A percentile compares a stretch with the other conserved stretches of the same genome.
Conservation (phyloP, 257 asterid species). For the Schizonepeta tenuifolia region DNA sequence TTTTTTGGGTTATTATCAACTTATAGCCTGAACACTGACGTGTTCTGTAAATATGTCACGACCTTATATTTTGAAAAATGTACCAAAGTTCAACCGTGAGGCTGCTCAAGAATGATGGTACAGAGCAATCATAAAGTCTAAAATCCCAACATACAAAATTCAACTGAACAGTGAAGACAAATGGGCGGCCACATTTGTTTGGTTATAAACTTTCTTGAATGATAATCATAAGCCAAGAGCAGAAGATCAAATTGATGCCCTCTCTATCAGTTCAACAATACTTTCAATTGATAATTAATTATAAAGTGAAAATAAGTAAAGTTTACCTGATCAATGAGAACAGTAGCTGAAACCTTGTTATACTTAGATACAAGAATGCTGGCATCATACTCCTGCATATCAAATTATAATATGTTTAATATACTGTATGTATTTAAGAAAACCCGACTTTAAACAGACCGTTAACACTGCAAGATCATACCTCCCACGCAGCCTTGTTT, state of each 20-base stretch:
- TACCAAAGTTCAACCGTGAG: not conserved
- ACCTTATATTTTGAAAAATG: not conserved
- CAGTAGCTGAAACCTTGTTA: slow-evolving; percentile 68
- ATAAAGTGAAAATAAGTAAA: not conserved
- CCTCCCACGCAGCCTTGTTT: slow-evolving; percentile 91
- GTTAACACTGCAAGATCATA: slow-evolving; percentile 38
- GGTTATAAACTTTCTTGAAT: not conserved
- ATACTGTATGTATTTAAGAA: slow-evolving; percentile 1
- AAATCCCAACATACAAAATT: not conserved
- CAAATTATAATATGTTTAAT: slow-evolving; percentile 5
- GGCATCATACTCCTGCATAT: slow-evolving; percentile 91
- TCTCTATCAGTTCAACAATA: not conserved
- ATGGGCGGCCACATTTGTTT: not conserved
- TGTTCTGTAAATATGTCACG: not conserved
- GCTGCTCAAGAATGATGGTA: not conserved
- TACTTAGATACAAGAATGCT: slow-evolving; percentile 68
- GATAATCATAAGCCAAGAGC: not conserved
- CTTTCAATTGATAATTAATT: not conserved
- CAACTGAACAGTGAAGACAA: not conserved
- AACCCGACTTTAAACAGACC: slow-evolving; percentile 1
- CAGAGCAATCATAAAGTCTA: not conserved
- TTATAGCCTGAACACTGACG: not conserved
- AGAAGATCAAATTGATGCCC: not conserved
- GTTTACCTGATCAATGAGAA: slow-evolving; percentile 93
- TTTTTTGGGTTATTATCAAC: not conserved